Conservation (phyloP, 1,284 basidiomycete genomes). For the Afroboletus lepidellus region DNA sequence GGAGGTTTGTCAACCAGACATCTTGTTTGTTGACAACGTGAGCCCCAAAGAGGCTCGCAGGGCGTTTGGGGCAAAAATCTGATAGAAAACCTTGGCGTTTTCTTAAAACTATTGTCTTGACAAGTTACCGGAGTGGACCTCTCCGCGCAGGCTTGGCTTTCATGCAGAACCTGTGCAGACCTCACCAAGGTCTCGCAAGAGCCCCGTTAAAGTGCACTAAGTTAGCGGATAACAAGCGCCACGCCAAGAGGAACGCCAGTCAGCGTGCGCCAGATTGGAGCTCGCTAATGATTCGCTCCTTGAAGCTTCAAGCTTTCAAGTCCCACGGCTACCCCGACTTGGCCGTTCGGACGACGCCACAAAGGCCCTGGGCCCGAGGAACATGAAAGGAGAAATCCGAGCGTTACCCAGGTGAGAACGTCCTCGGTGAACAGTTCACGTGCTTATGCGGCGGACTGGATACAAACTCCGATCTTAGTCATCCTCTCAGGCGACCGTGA, state of each 20-base stretch:
- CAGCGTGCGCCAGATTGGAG: not conserved
- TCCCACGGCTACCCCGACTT: not conserved
- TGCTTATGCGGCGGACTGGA: too few species aligned
- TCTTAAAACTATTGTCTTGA: not conserved
- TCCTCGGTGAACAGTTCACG: too few species aligned
- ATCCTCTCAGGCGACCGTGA: conserved; percentile 6
- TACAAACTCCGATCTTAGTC: conserved; percentile 23
- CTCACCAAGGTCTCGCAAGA: too few species aligned
- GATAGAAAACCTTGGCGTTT: not conserved
- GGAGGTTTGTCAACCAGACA: not conserved
- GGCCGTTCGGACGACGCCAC: not conserved
- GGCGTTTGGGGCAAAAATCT: not conserved
- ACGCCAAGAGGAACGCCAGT: not conserved
- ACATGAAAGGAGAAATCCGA: too few species aligned
- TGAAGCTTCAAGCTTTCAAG: not conserved
- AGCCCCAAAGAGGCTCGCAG: not conserved
- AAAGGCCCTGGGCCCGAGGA: not conserved
- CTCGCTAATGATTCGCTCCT: not conserved
- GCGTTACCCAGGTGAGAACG: too few species aligned
- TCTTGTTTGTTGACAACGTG: not conserved
- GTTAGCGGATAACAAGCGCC: not conserved
- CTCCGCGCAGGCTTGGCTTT: not conserved
- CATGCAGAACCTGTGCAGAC: not conserved
- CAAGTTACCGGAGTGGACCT: not conserved
- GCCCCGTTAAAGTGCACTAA: not conserved